Conservation (phyloP, 2,329 filamentous ascomycete species). For the Clonostachys chloroleuca region DNA sequence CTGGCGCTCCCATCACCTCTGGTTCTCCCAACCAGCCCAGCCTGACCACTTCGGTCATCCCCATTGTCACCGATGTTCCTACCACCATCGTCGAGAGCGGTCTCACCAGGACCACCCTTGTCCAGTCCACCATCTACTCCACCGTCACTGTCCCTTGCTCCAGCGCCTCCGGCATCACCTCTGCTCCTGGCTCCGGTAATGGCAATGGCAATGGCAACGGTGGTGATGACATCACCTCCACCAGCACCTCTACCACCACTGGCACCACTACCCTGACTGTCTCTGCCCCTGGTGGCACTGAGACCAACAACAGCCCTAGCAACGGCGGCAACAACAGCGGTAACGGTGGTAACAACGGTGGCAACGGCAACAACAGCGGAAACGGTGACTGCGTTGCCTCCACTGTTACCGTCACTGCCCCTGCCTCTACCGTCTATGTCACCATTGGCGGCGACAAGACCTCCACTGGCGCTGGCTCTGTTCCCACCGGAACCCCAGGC, state of each 20-base stretch:
- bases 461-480: conserved; percentile 9
- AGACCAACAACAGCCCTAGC: conserved; percentile 3
- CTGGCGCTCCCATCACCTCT: neutral
- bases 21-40: conserved; percentile 1
- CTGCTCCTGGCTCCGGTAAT: conserved; percentile 3
- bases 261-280: conserved; percentile 12
- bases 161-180: conserved; percentile 3
- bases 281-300: conserved; percentile 8
- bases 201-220: too few relatives aligned
- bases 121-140: conserved; percentile 27
- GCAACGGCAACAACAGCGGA: conserved; percentile 6
- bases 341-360: conserved; percentile 1
- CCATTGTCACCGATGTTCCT: conserved; percentile 22
- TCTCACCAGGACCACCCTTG: conserved; percentile 31
- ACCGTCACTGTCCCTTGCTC: conserved; percentile 18
- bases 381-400: conserved; percentile 7
- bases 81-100: conserved; percentile 14
- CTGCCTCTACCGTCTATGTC: conserved; percentile 28
- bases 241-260: conserved; percentile 25
- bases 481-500: neutral
- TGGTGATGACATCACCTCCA: conserved; percentile 24
- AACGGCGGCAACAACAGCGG: neutral
- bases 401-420: conserved; percentile 20
- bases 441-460: conserved; percentile 18
- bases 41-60: conserved; percentile 12